Evolutionary conservation across 192 early-diverging fungal species (phyloP).

Genomic region (Gamsiella multidivaricata): DNA sequence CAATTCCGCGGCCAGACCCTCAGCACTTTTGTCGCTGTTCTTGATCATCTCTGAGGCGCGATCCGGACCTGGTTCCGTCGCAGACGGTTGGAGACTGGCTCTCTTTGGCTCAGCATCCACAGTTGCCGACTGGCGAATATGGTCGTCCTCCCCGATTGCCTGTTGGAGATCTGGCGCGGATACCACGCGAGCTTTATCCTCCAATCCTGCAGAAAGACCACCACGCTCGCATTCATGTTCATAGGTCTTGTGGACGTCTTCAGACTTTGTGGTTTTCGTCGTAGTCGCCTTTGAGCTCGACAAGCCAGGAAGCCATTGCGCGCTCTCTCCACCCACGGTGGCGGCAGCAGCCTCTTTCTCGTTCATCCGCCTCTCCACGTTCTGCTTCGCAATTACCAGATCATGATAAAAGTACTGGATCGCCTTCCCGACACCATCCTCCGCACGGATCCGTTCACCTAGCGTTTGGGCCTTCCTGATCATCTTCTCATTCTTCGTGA

Average conservation of each 20-base stretch:
- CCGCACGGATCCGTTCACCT: conserved; percentile 66
- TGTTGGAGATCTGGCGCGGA: background rate
- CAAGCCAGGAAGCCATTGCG: no score
- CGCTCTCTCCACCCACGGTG: background rate
- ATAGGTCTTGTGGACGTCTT: background rate
- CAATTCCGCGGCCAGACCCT: conserved; percentile 18
- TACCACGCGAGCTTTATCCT: no score
- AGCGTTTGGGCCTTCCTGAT: conserved; percentile 57
- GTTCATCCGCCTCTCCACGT: no score
- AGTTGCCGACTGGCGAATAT: background rate
- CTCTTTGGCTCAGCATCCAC: background rate
- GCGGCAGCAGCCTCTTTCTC: background rate
- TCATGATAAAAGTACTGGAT: conserved; percentile 73
- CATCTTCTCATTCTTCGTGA: conserved; percentile 69
- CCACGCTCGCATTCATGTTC: no score
- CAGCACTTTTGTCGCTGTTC: conserved; percentile 5
- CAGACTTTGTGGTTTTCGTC: background rate
- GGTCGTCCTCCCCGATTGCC: background rate
- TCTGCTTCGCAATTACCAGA: conserved; percentile 62
- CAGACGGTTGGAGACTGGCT: conserved; percentile 5
- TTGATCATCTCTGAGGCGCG: background rate
- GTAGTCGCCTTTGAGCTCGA: no score
- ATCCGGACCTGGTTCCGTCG: conserved; percentile 19
- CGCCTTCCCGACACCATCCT: conserved; percentile 70
- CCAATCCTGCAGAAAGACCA: no score